These are phyloP conservation scores for Peronospora tabacina DNA, from an alignment of 352 stramenopile genomes.

Conservation along the genomic window DNA sequence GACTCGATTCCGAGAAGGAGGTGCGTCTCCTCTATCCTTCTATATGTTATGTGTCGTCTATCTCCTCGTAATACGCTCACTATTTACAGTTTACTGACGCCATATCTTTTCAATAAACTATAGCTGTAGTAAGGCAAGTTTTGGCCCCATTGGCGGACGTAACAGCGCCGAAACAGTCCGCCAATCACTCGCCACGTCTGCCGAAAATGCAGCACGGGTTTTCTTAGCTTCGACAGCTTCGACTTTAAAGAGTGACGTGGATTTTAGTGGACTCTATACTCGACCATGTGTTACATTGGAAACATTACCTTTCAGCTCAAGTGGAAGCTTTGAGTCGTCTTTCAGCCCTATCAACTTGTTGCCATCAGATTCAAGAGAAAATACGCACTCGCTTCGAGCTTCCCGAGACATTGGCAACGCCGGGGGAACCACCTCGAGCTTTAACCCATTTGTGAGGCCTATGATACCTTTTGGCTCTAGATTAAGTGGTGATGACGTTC, in stretches of 20 bases:
- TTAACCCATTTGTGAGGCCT: conserved; percentile 28
- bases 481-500: conserved; percentile 12
- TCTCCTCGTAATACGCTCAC: conserved; percentile 2
- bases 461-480: conserved; percentile 22
- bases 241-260: conserved; percentile 16
- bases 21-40: conserved; percentile 21
- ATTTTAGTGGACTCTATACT: conserved; percentile 22
- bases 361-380: conserved; percentile 50
- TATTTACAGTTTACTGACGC: conserved; percentile 7
- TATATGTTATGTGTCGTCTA: neutral
- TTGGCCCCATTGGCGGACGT: conserved; percentile 39
- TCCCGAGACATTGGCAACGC: conserved; percentile 16
- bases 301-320: conserved; percentile 20
- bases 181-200: neutral
- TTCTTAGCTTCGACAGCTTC: conserved; percentile 5
- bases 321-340: conserved; percentile 9
- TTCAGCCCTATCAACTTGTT: conserved; percentile 29
- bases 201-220: neutral
- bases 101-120: conserved; percentile 1
- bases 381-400: conserved; percentile 36
- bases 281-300: conserved; percentile 19
- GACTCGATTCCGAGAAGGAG: conserved; percentile 69
- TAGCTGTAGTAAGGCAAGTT: conserved; percentile 32
- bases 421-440: conserved; percentile 1
- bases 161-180: conserved; percentile 3